Evolutionary conservation across 208 protist species (phyloP).

Genomic region (Novymonas esmeraldas): DNA sequence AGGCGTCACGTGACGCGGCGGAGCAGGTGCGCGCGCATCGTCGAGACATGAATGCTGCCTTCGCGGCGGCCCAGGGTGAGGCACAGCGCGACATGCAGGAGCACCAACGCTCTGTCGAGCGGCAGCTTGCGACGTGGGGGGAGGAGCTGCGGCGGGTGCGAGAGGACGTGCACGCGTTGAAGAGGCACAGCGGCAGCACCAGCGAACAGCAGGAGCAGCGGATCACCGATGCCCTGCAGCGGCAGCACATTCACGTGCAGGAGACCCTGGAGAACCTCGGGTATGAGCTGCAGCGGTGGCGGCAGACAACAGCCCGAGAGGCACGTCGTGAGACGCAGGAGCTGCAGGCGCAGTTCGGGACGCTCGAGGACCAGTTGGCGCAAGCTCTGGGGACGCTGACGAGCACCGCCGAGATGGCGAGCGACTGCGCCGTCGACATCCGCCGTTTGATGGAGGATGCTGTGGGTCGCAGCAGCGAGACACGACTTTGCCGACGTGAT

Average conservation of each 20-base stretch:
- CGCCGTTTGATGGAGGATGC: constrained; percentile 57
- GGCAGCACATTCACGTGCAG: constrained; percentile 54
- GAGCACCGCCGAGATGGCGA: constrained; percentile 42
- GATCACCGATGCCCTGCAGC: constrained; percentile 46
- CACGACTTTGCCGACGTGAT: constrained; percentile 67
- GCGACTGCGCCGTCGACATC: constrained; percentile 41
- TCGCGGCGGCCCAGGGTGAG: constrained; percentile 20
- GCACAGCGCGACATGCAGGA: constrained; percentile 25
- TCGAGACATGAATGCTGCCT: constrained; percentile 19
- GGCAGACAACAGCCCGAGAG: constrained; percentile 29
- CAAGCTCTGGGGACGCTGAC: constrained; percentile 56
- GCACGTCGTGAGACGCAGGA: constrained; percentile 28
- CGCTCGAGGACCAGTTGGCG: constrained; percentile 45
- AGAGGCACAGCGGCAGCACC: constrained; percentile 21
- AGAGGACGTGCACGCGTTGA: constrained; percentile 37
- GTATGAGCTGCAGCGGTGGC: constrained; percentile 40
- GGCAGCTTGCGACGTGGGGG: constrained; percentile 21
- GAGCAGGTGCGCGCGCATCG: constrained; percentile 28
- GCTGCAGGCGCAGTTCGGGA: constrained; percentile 33
- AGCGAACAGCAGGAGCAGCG: constrained; percentile 41
- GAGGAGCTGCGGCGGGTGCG: constrained; percentile 43
- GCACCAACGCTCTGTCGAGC: constrained; percentile 17
- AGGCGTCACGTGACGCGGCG: constrained; percentile 21
- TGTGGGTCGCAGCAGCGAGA: constrained; percentile 43
- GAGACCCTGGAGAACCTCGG: constrained; percentile 44